phyloP scores from a whole-genome alignment of 352 stramenopile genomes.

The Pythium aphanidermatum region DNA sequence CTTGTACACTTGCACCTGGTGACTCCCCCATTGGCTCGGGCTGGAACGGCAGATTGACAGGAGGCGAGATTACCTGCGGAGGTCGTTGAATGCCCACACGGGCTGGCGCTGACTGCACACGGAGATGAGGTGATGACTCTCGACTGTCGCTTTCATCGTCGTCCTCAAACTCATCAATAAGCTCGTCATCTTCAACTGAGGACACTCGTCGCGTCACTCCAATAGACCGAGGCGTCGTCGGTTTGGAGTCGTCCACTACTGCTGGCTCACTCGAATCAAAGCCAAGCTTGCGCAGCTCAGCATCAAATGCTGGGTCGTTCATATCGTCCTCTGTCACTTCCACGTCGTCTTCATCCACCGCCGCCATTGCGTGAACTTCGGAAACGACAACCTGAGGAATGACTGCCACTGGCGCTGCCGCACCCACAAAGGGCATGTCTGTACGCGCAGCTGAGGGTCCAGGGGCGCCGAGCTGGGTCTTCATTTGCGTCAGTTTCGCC shows the following conservation, averaged over 20 bases:
- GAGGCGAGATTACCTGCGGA: no score
- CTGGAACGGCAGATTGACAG: background rate
- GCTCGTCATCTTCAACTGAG: conserved; percentile 38
- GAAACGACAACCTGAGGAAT: no score
- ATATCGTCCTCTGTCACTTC: conserved; percentile 58
- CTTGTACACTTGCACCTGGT: conserved; percentile 13
- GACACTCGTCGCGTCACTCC: no score
- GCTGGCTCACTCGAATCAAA: conserved; percentile 18
- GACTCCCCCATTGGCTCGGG: background rate
- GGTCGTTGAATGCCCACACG: no score
- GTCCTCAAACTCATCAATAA: conserved; percentile 71
- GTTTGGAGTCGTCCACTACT: no score
- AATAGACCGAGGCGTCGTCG: no score
- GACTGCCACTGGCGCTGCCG: background rate
- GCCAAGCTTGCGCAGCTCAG: conserved; percentile 36
- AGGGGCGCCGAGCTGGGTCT: conserved; percentile 26
- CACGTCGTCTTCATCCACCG: conserved; percentile 22
- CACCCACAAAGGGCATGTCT: background rate
- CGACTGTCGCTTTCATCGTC: conserved; percentile 20
- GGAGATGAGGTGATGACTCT: no score
- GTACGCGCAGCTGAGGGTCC: background rate
- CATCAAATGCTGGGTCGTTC: conserved; percentile 42
- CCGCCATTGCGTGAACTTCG: no score
- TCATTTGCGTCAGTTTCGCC: conserved; percentile 46
- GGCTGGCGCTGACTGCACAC: no score